Base-by-base conservation (phyloP, 139 green algal species). In the Chlorella sp. region DNA sequence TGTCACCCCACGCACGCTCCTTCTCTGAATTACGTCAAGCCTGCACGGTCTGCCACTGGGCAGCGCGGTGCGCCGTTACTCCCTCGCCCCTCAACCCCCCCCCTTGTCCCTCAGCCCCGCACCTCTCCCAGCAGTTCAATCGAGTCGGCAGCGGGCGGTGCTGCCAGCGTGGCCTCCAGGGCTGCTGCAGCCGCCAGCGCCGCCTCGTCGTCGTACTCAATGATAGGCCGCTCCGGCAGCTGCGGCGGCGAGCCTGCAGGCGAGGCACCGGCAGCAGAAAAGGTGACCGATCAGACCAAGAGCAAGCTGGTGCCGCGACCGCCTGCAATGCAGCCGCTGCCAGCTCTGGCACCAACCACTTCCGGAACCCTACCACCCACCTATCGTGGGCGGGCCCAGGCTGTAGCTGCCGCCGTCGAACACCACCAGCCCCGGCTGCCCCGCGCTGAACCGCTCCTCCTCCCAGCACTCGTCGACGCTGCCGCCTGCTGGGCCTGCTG, bases 371-470 rank as follows among this genome's bases (percentile, higher is more conserved):
- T 3, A 4, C 51, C 3, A 4, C 55, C 15, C 75, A 81, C 38
- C 55, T 3, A 84, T 51, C 85, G 69, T 60, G 64, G 38, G 13
- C 55, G 51, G 87, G 3, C 89, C 89, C 28, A 70, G 57, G 34
- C 79, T 90, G 70, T 90, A 92, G 30, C 78, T 78, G 57, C 89
- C 89, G 7, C 89, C 89, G 32, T 92, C 89, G 78, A 92, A 92
- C 26, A 92, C 72, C 26, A 91, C 86, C 26, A 92, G 82, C 15
- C 89, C 89, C 36, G 80, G 65, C 60, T 92, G 79, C 39, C 81
- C 80, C 5, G 51, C 16, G 13, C 12, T 34, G 25, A 92, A 64
- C 3, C n/a, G n/a, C 57, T 92, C 88, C 25, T 73, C 63, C 0
- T 90, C 84, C 88, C 88, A 92, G 23, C 87, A 84, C 34, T 79